Conservation (phyloP, 148 eudicot species). For the Fallopia convolvulus region DNA sequence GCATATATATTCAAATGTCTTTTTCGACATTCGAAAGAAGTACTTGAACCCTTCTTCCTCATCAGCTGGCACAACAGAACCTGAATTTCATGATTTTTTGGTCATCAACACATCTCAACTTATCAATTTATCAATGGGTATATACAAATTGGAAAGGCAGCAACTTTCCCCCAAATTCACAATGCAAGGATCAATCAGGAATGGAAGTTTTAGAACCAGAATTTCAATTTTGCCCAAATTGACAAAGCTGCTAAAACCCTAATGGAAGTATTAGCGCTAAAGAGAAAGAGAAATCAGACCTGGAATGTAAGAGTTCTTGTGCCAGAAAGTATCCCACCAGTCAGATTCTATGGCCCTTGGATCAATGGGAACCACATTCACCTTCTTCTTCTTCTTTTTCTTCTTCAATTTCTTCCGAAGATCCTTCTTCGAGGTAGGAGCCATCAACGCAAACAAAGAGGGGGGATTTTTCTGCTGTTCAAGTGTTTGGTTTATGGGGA, state of each 20-base stretch:
- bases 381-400: constrained; percentile 19
- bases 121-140: not conserved
- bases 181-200: not conserved
- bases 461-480: not conserved
- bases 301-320: constrained; percentile 45
- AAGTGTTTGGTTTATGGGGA: not conserved
- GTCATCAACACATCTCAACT: not conserved
- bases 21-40: constrained; percentile 84
- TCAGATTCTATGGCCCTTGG: constrained; percentile 62
- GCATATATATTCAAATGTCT: constrained; percentile 83
- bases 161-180: not conserved
- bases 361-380: constrained; percentile 47
- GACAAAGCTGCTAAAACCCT: not conserved
- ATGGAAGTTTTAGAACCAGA: not conserved
- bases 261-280: not conserved
- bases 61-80: constrained; percentile 41
- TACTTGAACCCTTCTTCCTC: constrained; percentile 86
- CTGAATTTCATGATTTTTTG: constrained; percentile 25
- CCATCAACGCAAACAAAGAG: not conserved
- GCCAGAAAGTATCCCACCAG: constrained; percentile 94
- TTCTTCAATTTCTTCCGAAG: constrained; percentile 38
- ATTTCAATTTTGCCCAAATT: not conserved
- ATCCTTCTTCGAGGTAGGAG: constrained; percentile 26
- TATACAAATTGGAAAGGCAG: not conserved
- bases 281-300: constrained; percentile 26